phyloP scores from a whole-genome alignment of 2,329 filamentous ascomycete genomes.

The Leptographium wingfieldii region DNA sequence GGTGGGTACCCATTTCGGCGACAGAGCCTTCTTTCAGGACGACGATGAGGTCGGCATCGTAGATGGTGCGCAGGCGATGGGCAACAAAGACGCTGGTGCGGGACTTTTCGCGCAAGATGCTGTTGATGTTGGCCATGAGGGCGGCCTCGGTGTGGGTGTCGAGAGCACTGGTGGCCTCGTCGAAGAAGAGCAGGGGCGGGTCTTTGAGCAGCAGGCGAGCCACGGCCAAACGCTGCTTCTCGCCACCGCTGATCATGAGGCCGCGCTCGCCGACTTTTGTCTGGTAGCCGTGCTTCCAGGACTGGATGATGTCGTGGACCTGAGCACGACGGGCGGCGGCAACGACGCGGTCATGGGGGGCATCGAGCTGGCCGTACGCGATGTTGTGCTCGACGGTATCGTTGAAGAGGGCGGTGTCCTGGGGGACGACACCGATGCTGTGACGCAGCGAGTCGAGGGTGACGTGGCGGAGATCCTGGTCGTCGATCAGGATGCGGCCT shows the following conservation, averaged over 20 bases:
- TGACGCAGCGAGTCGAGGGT: constrained; percentile 69
- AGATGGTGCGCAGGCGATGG: constrained; percentile 84
- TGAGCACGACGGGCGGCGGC: constrained; percentile 71
- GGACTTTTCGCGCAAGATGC: constrained; percentile 74
- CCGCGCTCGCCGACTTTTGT: constrained; percentile 61
- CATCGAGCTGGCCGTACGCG: constrained; percentile 68
- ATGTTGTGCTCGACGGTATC: constrained; percentile 95
- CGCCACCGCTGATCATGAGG: constrained; percentile 35
- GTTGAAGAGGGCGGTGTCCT: constrained; percentile 95
- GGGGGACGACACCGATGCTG: constrained; percentile 88
- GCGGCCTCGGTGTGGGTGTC: constrained; percentile 68
- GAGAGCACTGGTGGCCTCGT: constrained; percentile 16
- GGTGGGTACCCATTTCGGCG: constrained; percentile 81
- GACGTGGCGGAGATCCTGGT: constrained; percentile 79
- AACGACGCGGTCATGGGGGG: constrained; percentile 57
- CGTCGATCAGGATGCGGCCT: constrained; percentile 82
- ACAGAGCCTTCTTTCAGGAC: constrained; percentile 75
- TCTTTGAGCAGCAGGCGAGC: constrained; percentile 26
- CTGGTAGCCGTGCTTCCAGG: constrained; percentile 76
- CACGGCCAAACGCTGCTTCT: constrained; percentile 43
- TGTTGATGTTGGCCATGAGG: constrained; percentile 83
- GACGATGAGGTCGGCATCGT: constrained; percentile 85
- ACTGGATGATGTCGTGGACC: constrained; percentile 69
- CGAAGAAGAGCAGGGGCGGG: constrained; percentile 24
- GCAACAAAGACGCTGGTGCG: constrained; percentile 93